Evolutionary conservation across 2,329 filamentous ascomycete species (phyloP).

Genomic region (Fonsecaea monophora): DNA sequence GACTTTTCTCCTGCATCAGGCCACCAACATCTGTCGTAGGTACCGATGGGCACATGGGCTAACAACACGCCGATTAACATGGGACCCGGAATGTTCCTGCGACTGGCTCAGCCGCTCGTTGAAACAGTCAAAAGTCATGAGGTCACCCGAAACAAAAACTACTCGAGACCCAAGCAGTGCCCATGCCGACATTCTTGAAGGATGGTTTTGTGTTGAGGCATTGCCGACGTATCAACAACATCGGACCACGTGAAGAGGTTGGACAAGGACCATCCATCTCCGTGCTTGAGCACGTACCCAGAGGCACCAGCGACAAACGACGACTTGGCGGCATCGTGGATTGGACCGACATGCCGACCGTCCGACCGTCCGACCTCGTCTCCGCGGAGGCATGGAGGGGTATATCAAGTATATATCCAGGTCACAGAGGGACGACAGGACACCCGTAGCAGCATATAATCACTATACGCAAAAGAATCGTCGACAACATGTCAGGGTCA

Average conservation of each 20-base stretch:
- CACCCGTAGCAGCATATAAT: too few species aligned
- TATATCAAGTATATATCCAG: neutral
- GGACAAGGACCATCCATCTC: neutral
- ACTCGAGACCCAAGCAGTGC: neutral
- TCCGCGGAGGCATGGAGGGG: neutral
- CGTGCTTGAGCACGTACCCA: neutral
- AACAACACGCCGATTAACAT: neutral
- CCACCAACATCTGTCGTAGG: neutral
- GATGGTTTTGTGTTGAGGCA: too few species aligned
- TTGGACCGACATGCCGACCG: neutral
- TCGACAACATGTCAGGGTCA: conserved; percentile 4
- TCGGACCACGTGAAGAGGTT: neutral
- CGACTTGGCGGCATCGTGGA: neutral
- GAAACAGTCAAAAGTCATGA: neutral
- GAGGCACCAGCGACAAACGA: neutral
- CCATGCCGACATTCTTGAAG: neutral
- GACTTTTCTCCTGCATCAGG: neutral
- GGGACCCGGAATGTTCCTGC: neutral
- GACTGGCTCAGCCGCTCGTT: neutral
- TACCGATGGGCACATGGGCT: neutral
- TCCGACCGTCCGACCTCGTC: neutral
- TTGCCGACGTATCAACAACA: neutral
- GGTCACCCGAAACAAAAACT: neutral
- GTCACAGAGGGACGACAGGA: too few species aligned
- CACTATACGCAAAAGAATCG: neutral